Conservation (phyloP, 371 early-diverging fungal species). For the Basidiobolus meristosporus region DNA sequence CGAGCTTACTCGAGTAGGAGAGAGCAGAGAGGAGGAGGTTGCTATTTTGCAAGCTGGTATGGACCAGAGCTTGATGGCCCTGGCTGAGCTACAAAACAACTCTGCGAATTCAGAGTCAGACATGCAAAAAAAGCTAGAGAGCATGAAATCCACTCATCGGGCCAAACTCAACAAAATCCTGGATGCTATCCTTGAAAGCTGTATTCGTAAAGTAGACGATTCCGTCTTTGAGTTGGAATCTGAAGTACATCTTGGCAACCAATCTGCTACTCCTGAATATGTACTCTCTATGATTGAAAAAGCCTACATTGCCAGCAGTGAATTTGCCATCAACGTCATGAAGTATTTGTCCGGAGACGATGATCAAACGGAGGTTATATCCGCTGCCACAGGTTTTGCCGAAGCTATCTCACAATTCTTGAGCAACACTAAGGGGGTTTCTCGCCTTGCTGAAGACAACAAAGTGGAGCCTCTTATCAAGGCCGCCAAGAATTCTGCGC, state of each 20-base stretch:
- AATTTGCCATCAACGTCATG: constrained; percentile 56
- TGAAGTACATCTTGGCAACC: constrained; percentile 63
- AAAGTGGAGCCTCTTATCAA: constrained; percentile 51
- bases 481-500: constrained; percentile 45
- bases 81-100: constrained; percentile 68
- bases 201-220: constrained; percentile 71
- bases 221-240: constrained; percentile 68
- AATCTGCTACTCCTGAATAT: constrained; percentile 78
- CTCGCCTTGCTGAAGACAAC: constrained; percentile 53
- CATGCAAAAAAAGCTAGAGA: no score
- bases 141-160: no score
- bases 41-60: constrained; percentile 80
- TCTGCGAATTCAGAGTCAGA: no score
- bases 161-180: no score
- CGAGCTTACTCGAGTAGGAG: no score
- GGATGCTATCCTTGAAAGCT: constrained; percentile 77
- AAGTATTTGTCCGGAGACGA: constrained; percentile 47
- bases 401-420: constrained; percentile 65
- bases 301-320: constrained; percentile 51
- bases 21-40: constrained; percentile 70
- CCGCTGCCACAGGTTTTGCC: constrained; percentile 58
- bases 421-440: constrained; percentile 74
- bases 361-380: constrained; percentile 71
- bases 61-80: constrained; percentile 80
- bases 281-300: constrained; percentile 80